Conservation (phyloP, 768 basidiomycete genomes). For the Agrocybe praecox region DNA sequence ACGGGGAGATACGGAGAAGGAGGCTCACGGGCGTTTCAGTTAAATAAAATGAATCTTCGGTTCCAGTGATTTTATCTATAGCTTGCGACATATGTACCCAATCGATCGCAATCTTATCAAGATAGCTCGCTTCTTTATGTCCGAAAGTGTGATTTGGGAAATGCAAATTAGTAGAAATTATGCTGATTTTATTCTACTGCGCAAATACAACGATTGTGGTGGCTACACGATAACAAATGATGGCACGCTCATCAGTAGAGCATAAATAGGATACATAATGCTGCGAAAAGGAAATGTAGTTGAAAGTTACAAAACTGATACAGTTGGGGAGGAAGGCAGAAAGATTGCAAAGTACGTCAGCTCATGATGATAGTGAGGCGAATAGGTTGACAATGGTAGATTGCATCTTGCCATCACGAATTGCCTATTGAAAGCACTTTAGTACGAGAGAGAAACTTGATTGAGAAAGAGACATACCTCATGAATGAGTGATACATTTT, state of each 20-base stretch:
- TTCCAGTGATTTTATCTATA: no score
- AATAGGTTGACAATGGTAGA: constrained; percentile 44
- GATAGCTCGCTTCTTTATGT: background rate
- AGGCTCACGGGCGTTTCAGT: background rate
- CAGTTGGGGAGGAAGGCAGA: background rate
- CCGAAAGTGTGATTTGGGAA: background rate
- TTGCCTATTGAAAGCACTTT: constrained; percentile 33
- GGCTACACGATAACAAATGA: background rate
- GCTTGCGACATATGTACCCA: no score
- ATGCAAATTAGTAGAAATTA: background rate
- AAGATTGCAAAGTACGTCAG: background rate
- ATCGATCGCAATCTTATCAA: background rate
- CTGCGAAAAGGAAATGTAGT: no score
- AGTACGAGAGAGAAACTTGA: background rate
- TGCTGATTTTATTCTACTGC: background rate
- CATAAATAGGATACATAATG: background rate
- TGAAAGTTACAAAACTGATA: background rate
- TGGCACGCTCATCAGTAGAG: background rate
- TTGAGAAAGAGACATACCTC: constrained; percentile 52
- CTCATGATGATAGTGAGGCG: constrained; percentile 19
- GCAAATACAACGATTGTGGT: background rate
- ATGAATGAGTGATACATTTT: constrained; percentile 73
- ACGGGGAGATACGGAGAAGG: background rate
- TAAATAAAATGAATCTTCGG: no score
- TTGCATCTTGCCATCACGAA: constrained; percentile 56